Evolutionary conservation across 441 rosid genomes (phyloP).

Genomic region (Euphorbia schlechtendalii): DNA sequence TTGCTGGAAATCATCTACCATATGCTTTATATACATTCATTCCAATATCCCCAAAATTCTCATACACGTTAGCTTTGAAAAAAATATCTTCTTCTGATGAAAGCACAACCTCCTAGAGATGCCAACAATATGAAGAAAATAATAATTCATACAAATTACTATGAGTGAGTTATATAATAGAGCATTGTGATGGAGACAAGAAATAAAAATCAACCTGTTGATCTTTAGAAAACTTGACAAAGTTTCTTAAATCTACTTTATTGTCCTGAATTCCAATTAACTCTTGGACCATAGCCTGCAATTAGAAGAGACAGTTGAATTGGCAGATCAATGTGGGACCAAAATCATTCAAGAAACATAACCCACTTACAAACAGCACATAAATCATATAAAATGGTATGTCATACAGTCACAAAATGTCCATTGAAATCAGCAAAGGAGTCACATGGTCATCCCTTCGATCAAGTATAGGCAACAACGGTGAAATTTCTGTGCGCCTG

Average conservation of each 20-base stretch:
- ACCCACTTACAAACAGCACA: constrained; percentile 11
- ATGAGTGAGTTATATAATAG: constrained; percentile 5
- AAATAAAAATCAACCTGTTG: constrained; percentile 51
- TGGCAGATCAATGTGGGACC: constrained; percentile 14
- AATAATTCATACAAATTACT: constrained; percentile 2
- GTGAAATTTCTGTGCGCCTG: constrained; percentile 80
- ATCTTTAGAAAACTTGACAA: constrained; percentile 62
- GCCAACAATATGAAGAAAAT: constrained; percentile 15
- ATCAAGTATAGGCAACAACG: constrained; percentile 71
- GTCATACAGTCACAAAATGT: constrained; percentile 15
- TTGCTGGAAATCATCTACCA: constrained; percentile 98
- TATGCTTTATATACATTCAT: constrained; percentile 70
- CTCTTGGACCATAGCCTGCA: constrained; percentile 94
- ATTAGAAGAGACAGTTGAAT: constrained; percentile 19
- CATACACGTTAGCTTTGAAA: constrained; percentile 82
- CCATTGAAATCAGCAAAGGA: constrained; percentile 87
- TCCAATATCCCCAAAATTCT: constrained; percentile 96
- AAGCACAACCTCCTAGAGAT: constrained; percentile 77
- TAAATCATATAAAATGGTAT: constrained; percentile 1
- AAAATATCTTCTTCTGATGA: constrained; percentile 92
- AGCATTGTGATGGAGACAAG: not conserved
- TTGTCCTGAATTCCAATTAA: constrained; percentile 84
- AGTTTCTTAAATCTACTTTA: constrained; percentile 77
- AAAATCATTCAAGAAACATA: constrained; percentile 18
- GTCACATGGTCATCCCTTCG: constrained; percentile 96